Conservation (phyloP, 2,329 filamentous ascomycete genomes). For the Paraphaeosphaeria sporulosa region DNA sequence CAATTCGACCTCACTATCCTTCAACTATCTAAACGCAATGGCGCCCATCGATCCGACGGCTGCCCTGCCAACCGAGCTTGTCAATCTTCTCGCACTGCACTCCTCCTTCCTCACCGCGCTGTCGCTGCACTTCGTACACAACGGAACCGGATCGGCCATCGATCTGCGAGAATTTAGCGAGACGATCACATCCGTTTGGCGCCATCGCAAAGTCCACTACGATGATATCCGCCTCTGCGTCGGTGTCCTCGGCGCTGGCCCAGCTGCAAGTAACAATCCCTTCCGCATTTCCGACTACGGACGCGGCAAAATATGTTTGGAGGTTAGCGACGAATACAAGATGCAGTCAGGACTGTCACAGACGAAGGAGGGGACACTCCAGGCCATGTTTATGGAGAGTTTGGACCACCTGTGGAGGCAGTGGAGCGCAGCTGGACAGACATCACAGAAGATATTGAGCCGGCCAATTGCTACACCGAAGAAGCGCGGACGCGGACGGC, state of each 20-base stretch:
- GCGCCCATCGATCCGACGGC: conserved; percentile 35
- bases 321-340: conserved; percentile 43
- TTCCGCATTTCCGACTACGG: conserved; percentile 55
- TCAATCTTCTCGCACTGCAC: conserved; percentile 55
- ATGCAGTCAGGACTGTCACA: conserved; percentile 36
- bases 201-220: conserved; percentile 54
- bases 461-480: conserved; percentile 43
- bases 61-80: conserved; percentile 51
- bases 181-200: conserved; percentile 54
- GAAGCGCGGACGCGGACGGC: conserved; percentile 42
- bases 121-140: conserved; percentile 59
- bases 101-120: conserved; percentile 59
- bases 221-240: conserved; percentile 57
- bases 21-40: conserved; percentile 28
- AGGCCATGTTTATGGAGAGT: conserved; percentile 58
- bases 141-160: conserved; percentile 55
- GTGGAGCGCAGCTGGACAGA: conserved; percentile 39
- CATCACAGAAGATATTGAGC: conserved; percentile 26
- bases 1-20: conserved; percentile 23
- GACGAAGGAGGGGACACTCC: conserved; percentile 58
- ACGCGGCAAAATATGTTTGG: conserved; percentile 52
- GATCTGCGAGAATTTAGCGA: conserved; percentile 51
- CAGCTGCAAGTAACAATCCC: conserved; percentile 38
- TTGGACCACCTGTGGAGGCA: conserved; percentile 56
- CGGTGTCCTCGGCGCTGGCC: conserved; percentile 47